Base-by-base conservation (phyloP, 495 filamentous ascomycete genomes). In the Aspergillus conjunctus region DNA sequence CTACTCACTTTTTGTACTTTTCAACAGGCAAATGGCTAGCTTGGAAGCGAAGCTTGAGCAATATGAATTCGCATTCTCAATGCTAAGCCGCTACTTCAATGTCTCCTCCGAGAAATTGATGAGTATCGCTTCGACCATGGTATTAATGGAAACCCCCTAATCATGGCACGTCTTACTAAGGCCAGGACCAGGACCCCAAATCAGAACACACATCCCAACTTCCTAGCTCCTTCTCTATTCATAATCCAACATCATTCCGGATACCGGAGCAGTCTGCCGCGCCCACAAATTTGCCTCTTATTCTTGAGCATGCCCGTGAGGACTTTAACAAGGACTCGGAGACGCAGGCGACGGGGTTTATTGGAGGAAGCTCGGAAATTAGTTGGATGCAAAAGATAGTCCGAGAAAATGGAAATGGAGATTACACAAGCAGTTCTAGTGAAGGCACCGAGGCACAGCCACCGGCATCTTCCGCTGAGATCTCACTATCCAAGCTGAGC, bases 351-450 rank as follows among this genome's bases (percentile, higher is more conserved):
- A 83, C 78, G 14, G 83, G 85, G 0, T 88, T 82, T 62, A 74
- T 86, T 56, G 86, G 86, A 18, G 85, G 83, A 57, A 83, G 79
- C 49, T 88, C 85, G 0, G 83, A 85, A 54, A 77, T 85, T 10
- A 71, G 71, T 41, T 88, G 87, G 87, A 72, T 87, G 5, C 81
- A 83, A 55, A 77, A 72, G 20, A 65, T 83, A 5, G 67, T 61
- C 41, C 72, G 67, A 51, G 71, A 77, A 54, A 65, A 77, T 60
- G 66, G 71, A 60, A 58, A 39, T 17, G 70, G 73, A 60, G 74
- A 72, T 37, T 66, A 55, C 22, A 66, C 17, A 20, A 18, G 55
- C 51, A 54, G 66, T 11, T 54, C 51, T 45, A 65, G 37, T 34
- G 50, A 55, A 33, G 60, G 60, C 12, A 61, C 70, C 9, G 68